Conservation (phyloP, 805 yeast genomes). For the Metschnikowia vanudenii region DNA sequence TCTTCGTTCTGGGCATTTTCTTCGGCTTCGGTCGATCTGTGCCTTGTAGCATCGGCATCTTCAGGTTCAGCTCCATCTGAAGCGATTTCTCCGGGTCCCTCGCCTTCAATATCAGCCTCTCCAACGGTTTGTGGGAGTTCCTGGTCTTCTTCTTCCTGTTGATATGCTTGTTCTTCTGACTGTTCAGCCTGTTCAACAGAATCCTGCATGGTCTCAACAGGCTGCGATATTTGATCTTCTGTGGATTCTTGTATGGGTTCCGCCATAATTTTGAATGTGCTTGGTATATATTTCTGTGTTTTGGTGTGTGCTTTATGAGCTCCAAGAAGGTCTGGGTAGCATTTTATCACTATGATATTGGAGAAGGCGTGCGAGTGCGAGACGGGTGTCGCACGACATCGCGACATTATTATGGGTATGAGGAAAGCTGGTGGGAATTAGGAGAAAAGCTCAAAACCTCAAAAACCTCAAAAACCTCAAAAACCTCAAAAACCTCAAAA, state of each 20-base stretch:
- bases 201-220: neutral
- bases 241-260: neutral
- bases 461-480: no score
- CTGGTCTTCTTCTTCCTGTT: slow-evolving; percentile 16
- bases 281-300: neutral
- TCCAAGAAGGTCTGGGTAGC: neutral
- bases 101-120: slow-evolving; percentile 17
- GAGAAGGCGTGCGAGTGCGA: no score
- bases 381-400: slow-evolving; percentile 3
- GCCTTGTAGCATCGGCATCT: slow-evolving; percentile 5
- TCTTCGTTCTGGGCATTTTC: neutral
- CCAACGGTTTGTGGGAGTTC: slow-evolving; percentile 16
- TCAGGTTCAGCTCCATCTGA: slow-evolving; percentile 9
- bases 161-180: slow-evolving; percentile 13
- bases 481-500: no score
- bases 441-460: no score
- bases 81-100: slow-evolving; percentile 13
- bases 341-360: no score
- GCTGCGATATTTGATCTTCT: slow-evolving; percentile 1
- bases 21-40: slow-evolving; percentile 3
- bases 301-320: neutral
- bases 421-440: no score
- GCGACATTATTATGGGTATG: slow-evolving; percentile 2
- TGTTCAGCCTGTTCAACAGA: slow-evolving; percentile 12
- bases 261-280: slow-evolving; percentile 3